Evolutionary conservation across 208 protist species (phyloP), one percentile per base, ranked within the genome.

Genomic region (Trypanosoma conorhini): DNA sequence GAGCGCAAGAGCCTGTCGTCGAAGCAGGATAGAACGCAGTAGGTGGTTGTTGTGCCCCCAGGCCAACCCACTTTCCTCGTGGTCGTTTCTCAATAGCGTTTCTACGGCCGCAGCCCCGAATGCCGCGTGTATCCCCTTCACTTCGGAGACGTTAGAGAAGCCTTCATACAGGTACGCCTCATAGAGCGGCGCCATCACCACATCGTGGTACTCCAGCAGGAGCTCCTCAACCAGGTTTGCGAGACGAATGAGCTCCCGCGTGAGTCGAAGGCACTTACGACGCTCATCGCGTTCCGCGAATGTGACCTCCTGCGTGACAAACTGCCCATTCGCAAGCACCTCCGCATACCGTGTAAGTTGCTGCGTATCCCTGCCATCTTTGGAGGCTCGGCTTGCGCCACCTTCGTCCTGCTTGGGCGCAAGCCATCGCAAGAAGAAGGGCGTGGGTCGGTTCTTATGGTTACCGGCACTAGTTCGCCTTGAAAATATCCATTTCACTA

Each of bases 281-380:
- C 89, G 84, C 60, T 93, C 84, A 54, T 78, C 62, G 21, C 64
- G 56, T 51, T 95, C 89, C 15, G 77, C 85, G 5, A 40, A 26
- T 17, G 67, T 51, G n/a, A 95, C 76, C 56, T 73, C 64, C 71
- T 92, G 70, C n/a, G 59, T 63, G 9, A 94, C 70, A 58, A 76
- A 60, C 61, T 85, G 82, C 13, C 73, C 64, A 12, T 79, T 78
- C 35, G 76, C 35, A 22, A 95, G 65, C 19, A 67, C 30, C 72
- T 95, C 86, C 3, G 61, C 79, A 69, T 95, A 95, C 3, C 69
- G 70, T 51, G 73, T 54, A 40, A 67, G 22, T n/a, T 62, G 26
- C 26, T 48, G 56, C 17, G 60, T 65, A 8, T 46, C 55, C 28
- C 22, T 12, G 38, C 0, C 5, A 40, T 15, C 22, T 33, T 3